Base-by-base conservation (phyloP, 2,329 filamentous ascomycete genomes). In the Westerdykella sp. region DNA sequence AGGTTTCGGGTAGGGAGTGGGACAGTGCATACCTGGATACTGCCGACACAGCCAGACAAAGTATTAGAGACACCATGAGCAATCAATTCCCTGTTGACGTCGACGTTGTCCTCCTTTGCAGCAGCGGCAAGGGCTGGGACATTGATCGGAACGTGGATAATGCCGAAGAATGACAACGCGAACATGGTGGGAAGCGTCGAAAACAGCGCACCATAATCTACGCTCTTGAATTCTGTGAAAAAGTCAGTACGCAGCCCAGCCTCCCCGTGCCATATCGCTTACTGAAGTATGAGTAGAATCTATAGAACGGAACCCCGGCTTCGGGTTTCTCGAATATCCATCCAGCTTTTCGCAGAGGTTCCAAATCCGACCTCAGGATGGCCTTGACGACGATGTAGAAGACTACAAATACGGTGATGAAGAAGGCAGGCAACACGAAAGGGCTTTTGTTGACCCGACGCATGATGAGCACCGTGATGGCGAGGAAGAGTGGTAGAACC, bases 141-240 rank as follows among this genome's bases (percentile, higher is more conserved):
- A 58, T 98, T 98, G 69, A 98, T 98, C 0, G 93, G 93, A 2
- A 98, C 93, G 63, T 98, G 93, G 2, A 98, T 78, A 43, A 98
- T 84, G 41, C 93, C 93, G 58, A 98, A 98, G 72, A 98, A 98
- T 0, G 93, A 97, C 47, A 98, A 72, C 0, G 93, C 93, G 57
- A 98, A 82, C 87, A 98, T 97, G 23, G 93, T 90, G 1, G 93
- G 93, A 23, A 96, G 77, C 1, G 85, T 90, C 57, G 89, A 83
- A n/a, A 76, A 70, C 39, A 98, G 77, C 2, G 91, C 93, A 36
- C 77, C 76, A 85, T 87, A 95, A 54, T 90, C 79, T 3, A 97
- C 85, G 18, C 84, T 74, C 39, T 83, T 74, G 57, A 95, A 87
- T 59, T 93, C 87, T 93, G 40, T 9, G 3, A 2, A 11, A 11